These are phyloP conservation scores for Leccinum olivaceopallidum DNA, from an alignment of 768 basidiomycete genomes.

Conservation along the genomic window DNA sequence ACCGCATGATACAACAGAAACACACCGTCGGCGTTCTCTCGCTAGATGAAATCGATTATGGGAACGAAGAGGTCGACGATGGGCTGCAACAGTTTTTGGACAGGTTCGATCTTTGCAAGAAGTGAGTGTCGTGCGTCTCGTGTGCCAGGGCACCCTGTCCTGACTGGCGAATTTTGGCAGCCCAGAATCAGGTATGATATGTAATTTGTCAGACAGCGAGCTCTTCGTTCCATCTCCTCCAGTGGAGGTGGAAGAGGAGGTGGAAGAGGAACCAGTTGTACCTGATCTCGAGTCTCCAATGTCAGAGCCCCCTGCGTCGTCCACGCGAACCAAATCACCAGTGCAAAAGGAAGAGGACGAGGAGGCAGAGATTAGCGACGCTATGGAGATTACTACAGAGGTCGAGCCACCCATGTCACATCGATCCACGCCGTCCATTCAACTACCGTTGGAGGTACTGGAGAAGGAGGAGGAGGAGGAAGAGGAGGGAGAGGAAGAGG, in stretches of 20 bases:
- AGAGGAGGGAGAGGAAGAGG: constrained; percentile 15
- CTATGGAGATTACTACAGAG: constrained; percentile 10
- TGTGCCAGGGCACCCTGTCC: constrained; percentile 5
- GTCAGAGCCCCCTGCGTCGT: constrained; percentile 35
- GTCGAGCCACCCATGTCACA: constrained; percentile 16
- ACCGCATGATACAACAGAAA: constrained; percentile 58
- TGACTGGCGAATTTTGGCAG: constrained; percentile 27
- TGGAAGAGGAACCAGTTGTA: constrained; percentile 7
- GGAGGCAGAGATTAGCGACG: constrained; percentile 24
- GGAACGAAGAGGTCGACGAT: constrained; percentile 36
- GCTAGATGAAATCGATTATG: constrained; percentile 37
- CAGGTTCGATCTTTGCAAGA: constrained; percentile 52
- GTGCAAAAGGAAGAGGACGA: constrained; percentile 26
- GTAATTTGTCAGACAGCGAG: constrained; percentile 36
- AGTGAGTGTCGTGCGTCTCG: constrained; percentile 39
- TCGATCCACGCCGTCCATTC: constrained; percentile 19
- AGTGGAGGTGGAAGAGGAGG: constrained; percentile 11
- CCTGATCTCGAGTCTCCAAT: constrained; percentile 33
- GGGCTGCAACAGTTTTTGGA: constrained; percentile 52
- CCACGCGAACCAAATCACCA: constrained; percentile 25
- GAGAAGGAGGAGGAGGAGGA: constrained; percentile 19
- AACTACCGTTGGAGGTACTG: constrained; percentile 8
- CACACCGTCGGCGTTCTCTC: constrained; percentile 43
- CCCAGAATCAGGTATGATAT: constrained; percentile 43
- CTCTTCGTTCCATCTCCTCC: constrained; percentile 23